Base-by-base conservation (phyloP, 1,284 basidiomycete genomes). In the Omphalotus olearius region DNA sequence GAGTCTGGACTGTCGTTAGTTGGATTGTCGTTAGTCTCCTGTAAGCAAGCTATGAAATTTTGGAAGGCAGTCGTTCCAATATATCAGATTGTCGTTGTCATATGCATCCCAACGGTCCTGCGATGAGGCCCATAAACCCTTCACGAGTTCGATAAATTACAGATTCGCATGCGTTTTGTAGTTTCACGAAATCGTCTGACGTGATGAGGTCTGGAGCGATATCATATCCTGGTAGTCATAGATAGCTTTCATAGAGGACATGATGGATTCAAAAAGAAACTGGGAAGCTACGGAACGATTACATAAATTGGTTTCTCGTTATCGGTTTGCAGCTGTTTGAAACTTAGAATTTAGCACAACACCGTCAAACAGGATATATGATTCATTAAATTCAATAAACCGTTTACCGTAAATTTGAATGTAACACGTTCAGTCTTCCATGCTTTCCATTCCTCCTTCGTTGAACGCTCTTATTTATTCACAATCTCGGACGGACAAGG, bases 41-140 rank as follows among this genome's bases (percentile, higher is more conserved):
- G n/a, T n/a, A n/a, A n/a, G n/a, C n/a, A n/a, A n/a, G n/a, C n/a
- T n/a, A n/a, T n/a, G n/a, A n/a, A n/a, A n/a, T n/a, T n/a, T n/a
- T n/a, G n/a, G n/a, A n/a, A n/a, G n/a, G n/a, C n/a, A n/a, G n/a
- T n/a, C n/a, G n/a, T n/a, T n/a, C n/a, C n/a, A n/a, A n/a, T n/a
- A n/a, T n/a, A n/a, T n/a, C n/a, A n/a, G n/a, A 45, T 76, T 67
- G 33, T 73, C 73, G 28, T 77, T 68, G 45, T 75, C 80, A 61
- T 76, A 92, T 0, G 88, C 56, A 85, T 85, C 11, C 91, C 90
- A 11, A 93, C 87, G 0, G 83, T 82, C 41, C 90, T 78, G 1
- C 85, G 73, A 58, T 87, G 74, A 0, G 77, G 69, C 91, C n/a
- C 89, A 93, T 6, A 67, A n/a, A 57, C 3, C 86, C 86, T 0